Conservation (phyloP, 192 early-diverging fungal genomes). For the Coemansia sp. region DNA sequence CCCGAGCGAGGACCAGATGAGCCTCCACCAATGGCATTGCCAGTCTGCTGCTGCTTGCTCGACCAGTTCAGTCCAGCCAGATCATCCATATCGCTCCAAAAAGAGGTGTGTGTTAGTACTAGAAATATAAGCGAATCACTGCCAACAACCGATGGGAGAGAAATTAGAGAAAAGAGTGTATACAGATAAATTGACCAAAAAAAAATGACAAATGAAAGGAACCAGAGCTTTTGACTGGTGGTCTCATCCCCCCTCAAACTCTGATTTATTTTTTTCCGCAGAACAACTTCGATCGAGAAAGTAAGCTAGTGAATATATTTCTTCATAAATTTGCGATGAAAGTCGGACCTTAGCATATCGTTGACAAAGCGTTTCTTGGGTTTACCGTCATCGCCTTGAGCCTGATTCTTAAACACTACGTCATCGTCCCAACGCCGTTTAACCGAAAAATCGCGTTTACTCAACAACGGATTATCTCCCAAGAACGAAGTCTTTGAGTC, state of each 20-base stretch:
- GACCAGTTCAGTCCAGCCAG: conserved; percentile 40
- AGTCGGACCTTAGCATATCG: conserved; percentile 94
- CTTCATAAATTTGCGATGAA: conserved; percentile 94
- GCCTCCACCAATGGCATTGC: neutral
- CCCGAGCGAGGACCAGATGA: conserved; percentile 9
- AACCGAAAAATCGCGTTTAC: conserved; percentile 73
- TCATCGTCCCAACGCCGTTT: conserved; percentile 98
- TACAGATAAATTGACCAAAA: neutral
- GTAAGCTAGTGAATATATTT: conserved; percentile 77
- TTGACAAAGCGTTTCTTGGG: conserved; percentile 96
- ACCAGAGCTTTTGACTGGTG: too few relatives aligned
- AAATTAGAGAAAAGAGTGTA: conserved; percentile 12
- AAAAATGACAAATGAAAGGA: neutral
- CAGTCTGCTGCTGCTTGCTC: neutral
- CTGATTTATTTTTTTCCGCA: neutral
- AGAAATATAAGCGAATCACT: conserved; percentile 6
- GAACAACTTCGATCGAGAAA: neutral
- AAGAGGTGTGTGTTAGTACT: neutral
- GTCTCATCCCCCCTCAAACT: too few relatives aligned
- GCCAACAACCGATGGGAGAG: neutral
- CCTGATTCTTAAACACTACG: conserved; percentile 98
- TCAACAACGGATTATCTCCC: conserved; percentile 83
- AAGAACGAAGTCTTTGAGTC: conserved; percentile 58
- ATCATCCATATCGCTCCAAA: conserved; percentile 36
- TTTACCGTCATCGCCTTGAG: conserved; percentile 80